These are phyloP conservation scores for Rosa multiflora DNA, from an alignment of 306 rosid genomes.

Conservation along the genomic window DNA sequence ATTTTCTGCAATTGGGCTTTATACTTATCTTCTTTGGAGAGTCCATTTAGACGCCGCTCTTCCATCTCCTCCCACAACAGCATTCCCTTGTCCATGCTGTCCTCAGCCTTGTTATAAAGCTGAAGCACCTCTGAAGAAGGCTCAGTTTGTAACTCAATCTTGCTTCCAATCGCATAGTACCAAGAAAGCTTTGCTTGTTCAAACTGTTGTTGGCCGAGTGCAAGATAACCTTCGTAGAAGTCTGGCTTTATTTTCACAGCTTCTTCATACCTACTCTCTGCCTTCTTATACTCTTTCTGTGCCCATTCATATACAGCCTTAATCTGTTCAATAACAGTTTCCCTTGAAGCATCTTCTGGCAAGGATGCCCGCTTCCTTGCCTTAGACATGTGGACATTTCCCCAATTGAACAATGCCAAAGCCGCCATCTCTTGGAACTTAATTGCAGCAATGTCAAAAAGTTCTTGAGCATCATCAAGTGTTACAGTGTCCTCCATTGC, in stretches of 20 bases:
- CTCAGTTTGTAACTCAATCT: constrained; percentile 43
- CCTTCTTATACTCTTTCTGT: constrained; percentile 60
- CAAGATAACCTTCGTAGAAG: constrained; percentile 82
- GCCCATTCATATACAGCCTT: constrained; percentile 75
- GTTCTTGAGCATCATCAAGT: constrained; percentile 68
- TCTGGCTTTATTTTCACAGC: constrained; percentile 68
- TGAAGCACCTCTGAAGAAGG: constrained; percentile 64
- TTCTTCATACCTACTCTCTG: constrained; percentile 70
- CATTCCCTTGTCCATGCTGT: constrained; percentile 88
- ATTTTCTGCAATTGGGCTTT: constrained; percentile 55
- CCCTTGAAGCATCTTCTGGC: constrained; percentile 59
- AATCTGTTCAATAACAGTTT: constrained; percentile 46
- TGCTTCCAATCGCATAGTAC: constrained; percentile 57
- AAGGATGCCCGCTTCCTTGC: constrained; percentile 63
- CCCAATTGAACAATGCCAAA: constrained; percentile 90
- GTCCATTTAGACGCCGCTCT: constrained; percentile 74
- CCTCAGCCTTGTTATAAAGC: constrained; percentile 88
- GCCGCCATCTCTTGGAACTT: constrained; percentile 96
- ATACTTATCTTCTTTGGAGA: constrained; percentile 67
- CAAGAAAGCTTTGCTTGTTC: constrained; percentile 91
- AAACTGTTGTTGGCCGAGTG: constrained; percentile 85
- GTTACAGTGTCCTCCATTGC: constrained; percentile 82
- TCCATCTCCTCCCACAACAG: constrained; percentile 83
- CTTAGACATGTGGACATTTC: constrained; percentile 79
- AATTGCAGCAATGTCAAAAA: constrained; percentile 73